Evolutionary conservation across 169 alveolate genomes (phyloP).

Genomic region (Perkinsus marinus): DNA sequence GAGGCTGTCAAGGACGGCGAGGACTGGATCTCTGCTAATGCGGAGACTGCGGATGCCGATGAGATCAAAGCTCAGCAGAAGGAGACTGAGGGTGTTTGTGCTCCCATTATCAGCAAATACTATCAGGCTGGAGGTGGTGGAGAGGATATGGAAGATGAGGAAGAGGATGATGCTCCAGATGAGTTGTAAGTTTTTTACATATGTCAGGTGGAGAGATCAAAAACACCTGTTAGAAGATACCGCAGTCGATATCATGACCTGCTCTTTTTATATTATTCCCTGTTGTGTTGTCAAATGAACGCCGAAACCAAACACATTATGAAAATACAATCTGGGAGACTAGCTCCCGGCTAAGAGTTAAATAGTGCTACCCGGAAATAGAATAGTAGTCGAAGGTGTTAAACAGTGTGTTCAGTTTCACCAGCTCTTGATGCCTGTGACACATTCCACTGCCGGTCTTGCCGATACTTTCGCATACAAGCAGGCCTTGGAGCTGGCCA

Average conservation of each 20-base stretch:
- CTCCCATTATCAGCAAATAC: slow-evolving; percentile 82
- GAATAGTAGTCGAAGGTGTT: too few relatives aligned
- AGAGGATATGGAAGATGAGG: slow-evolving; percentile 36
- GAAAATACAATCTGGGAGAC: too few relatives aligned
- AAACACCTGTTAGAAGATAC: neutral
- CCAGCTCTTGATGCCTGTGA: neutral
- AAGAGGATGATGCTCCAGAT: slow-evolving; percentile 54
- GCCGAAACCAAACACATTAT: too few relatives aligned
- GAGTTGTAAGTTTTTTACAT: slow-evolving; percentile 28
- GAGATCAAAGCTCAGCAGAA: slow-evolving; percentile 77
- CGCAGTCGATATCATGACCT: neutral
- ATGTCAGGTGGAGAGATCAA: neutral
- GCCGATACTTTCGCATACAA: neutral
- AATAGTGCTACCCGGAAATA: too few relatives aligned
- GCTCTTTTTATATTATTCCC: too few relatives aligned
- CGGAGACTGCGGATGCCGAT: slow-evolving; percentile 74
- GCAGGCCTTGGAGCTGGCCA: neutral
- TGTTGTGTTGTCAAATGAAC: too few relatives aligned
- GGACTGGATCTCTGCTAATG: slow-evolving; percentile 76
- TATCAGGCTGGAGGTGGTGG: slow-evolving; percentile 72
- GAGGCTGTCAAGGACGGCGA: slow-evolving; percentile 71
- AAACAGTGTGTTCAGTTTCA: too few relatives aligned
- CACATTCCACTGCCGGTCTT: neutral
- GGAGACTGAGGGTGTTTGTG: slow-evolving; percentile 77
- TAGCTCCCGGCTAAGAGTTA: too few relatives aligned